Evolutionary conservation across 2,329 filamentous ascomycete species (phyloP).

Genomic region (Didymella sp.): DNA sequence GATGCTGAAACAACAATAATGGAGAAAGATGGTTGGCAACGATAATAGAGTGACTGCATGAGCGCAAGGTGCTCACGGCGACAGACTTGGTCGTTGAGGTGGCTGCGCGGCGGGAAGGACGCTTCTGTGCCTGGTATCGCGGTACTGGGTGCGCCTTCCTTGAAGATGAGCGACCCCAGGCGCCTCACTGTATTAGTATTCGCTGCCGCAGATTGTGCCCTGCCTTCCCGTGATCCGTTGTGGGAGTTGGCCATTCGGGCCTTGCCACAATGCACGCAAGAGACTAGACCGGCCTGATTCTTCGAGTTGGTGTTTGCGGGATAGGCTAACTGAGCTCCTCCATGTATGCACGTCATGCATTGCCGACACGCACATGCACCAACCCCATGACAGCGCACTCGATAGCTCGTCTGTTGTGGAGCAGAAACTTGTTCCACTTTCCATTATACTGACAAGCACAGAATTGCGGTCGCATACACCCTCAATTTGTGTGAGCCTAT

Average conservation of each 20-base stretch:
- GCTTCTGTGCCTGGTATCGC: conserved; percentile 5
- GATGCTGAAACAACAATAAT: background rate
- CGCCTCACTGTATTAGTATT: conserved; percentile 15
- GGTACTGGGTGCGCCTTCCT: conserved; percentile 10
- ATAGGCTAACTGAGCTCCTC: conserved; percentile 12
- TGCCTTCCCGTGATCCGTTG: conserved; percentile 13
- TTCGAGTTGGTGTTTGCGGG: conserved; percentile 16
- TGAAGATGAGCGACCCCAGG: conserved; percentile 7
- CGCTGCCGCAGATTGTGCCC: conserved; percentile 12
- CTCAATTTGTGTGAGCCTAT: background rate
- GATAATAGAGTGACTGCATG: conserved; percentile 16
- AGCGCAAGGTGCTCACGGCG: conserved; percentile 9
- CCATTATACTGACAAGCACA: background rate
- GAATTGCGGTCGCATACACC: background rate
- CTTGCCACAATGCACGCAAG: conserved; percentile 18
- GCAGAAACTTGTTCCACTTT: background rate
- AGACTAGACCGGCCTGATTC: conserved; percentile 18
- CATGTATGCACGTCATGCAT: conserved; percentile 17
- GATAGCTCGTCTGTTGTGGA: background rate
- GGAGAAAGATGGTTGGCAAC: conserved; percentile 3
- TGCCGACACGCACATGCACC: conserved; percentile 1
- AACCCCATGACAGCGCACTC: background rate
- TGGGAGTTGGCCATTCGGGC: conserved; percentile 15
- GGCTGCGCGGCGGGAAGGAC: conserved; percentile 12
- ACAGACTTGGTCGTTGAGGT: conserved; percentile 1